Evolutionary conservation across 441 rosid genomes (phyloP), one percentile per base, ranked within the genome.

Genomic region (Cnidoscolus chayamansa): DNA sequence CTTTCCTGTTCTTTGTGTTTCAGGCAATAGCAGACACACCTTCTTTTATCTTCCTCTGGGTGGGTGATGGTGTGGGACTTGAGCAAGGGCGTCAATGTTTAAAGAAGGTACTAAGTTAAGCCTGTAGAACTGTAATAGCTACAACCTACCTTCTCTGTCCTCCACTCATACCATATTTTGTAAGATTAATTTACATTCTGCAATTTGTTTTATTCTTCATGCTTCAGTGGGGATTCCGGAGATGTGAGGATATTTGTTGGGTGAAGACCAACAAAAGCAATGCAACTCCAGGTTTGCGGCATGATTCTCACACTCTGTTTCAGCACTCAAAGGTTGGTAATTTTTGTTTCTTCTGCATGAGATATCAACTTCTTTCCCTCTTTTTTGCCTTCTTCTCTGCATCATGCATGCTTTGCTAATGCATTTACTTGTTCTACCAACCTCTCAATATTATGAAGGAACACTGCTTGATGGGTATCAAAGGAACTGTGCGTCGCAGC

Each of bases 201-300:
- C 72, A 13, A 71, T 72, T 65, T 63, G 35, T 32, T 74, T 75
- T 68, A 30, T 73, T 71, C 55, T 71, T 67, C 37, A 64, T 63
- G 68, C 57, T 59, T 64, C 85, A 93, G 99, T 95, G 99, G 99
- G 99, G 99, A 63, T 95, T 91, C 72, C 83, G 99, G 76, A 93
- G 99, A 80, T 95, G 99, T 75, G 98, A 95, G 72, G 99, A 95
- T 83, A 95, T 95, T 64, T 95, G 99, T 72, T 95, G 99, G 99
- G 99, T 95, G 79, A 95, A 95, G 84, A 95, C 99, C 61, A 95
- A 95, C 86, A 95, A 95, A 83, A 83, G 74, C 30, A 93, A 84
- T 84, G 91, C 98, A 77, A 88, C 97, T 76, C 92, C 97, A 68
- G 94, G 97, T 16, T 83, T 95, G 84, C 89, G 95, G 49, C 99